Conservation (phyloP, 306 rosid genomes). For the Myrica gale region DNA sequence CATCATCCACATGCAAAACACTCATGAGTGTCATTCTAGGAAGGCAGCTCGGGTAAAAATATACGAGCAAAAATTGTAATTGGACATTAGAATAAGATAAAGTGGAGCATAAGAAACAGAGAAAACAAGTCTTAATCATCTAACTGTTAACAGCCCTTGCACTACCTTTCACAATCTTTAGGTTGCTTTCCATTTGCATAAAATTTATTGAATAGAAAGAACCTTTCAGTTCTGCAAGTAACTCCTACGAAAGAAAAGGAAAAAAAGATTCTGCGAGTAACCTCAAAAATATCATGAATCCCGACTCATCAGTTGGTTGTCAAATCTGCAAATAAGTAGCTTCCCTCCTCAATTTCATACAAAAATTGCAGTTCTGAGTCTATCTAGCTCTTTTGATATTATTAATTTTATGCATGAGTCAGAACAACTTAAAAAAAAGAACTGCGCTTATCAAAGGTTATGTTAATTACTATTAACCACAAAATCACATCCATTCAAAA, state of each 20-base stretch:
- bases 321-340: neutral
- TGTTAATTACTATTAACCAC: neutral
- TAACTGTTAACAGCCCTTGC: neutral
- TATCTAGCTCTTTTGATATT: too few species aligned
- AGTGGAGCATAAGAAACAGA: neutral
- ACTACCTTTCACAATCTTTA: neutral
- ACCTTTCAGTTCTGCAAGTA: neutral
- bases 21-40: neutral
- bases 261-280: neutral
- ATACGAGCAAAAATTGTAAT: neutral
- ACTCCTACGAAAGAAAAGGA: neutral
- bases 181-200: conserved; percentile 7
- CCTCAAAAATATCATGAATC: neutral
- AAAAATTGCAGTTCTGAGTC: too few species aligned
- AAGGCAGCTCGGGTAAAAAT: neutral
- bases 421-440: neutral
- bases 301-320: neutral
- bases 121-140: neutral
- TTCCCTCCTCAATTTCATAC: neutral
- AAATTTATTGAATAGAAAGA: neutral
- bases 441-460: neutral
- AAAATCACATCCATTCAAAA: neutral
- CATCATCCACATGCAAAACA: conserved; percentile 33
- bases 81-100: neutral
- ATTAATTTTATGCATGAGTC: neutral